Base-by-base conservation (phyloP, 2,329 filamentous ascomycete species). In the Venturia aucupariae region DNA sequence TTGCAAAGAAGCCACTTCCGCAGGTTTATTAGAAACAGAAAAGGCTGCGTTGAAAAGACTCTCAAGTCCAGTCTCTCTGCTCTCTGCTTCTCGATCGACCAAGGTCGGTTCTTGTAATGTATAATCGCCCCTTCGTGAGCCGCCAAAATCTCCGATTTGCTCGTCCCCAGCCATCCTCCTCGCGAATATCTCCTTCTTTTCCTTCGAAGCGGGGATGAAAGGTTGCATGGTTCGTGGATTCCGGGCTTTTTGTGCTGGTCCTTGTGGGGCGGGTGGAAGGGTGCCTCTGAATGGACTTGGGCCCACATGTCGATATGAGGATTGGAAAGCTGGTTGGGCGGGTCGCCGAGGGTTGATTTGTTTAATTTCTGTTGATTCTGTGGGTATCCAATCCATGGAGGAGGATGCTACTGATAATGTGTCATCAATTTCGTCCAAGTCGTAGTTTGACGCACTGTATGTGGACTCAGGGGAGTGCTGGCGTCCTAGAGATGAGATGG, bases 311-410 rank as follows among this genome's bases (percentile, higher is more conserved):
- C 22, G 27, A 35, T 57, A 57, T 15, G 51, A 30, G 11, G 51
- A 57, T 57, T 35, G 51, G 51, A 44, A 42, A 35, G 68, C 68
- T 64, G 69, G 68, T 30, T 68, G 61, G 64, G 57, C 72, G 72
- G 61, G 69, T 63, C 69, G 65, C 41, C 61, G n/a, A 55, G 64
- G 42, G 66, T 64, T n/a, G 65, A 64, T 7, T 65, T 60, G 57
- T 46, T 65, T 60, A 61, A 64, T 59, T 63, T 61, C 64, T 24
- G 62, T 61, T 64, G 65, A 80, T 64, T 78, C 76, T 0, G 84
- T 85, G 0, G 87, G 86, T 2, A 86, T 83, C 85, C 88, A 90
- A 70, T 92, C 89, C 89, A 92, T 92, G 64, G 82, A 82, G 46
- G 88, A 83, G 0, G 77, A 77, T 65, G 72, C 69, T 57, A 57